Evolutionary conservation across 192 early-diverging fungal genomes (phyloP), one percentile per base, ranked within the genome.

Genomic region (Phycomyces blakesleeanus): DNA sequence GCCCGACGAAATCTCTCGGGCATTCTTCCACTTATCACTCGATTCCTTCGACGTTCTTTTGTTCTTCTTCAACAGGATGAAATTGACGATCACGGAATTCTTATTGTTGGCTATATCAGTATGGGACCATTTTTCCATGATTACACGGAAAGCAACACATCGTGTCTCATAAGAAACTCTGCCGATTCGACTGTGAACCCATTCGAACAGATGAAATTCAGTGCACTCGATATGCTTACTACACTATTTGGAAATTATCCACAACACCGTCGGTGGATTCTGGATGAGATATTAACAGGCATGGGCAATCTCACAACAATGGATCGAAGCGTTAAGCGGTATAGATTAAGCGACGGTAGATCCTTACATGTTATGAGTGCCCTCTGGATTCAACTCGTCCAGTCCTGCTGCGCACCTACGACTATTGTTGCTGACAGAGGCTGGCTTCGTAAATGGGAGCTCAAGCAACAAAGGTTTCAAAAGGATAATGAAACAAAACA

Each of bases 281-380:
- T 97, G 22, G 94, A 93, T 57, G 94, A 97, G 59, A 87, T 93
- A n/a, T 76, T 92, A 15, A 83, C 83, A 0, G 84, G 85, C 24
- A 61, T 94, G 11, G 82, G 88, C 52, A 87, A 86, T 56, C 67
- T 93, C n/a, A 82, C 87, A 5, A 77, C 79, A 2, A 75, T 68
- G 18, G 84, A 84, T 64, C 79, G 80, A 18, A 67, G 66, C 4
- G 53, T 69, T 41, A 84, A 79, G 41, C 63, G 76, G 16, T 89
- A 87, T 42, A 81, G 74, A 15, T 66, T 78, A 40, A 69, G 79
- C 16, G 82, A 86, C 50, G 89, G 84, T 37, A 81, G 78, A 66
- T 74, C 84, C 0, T 84, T 93, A 15, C 88, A 89, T 75, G 82
- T 90, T 65, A 77, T 87, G 1, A 80, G 82, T 1, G 87, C 91